phyloP scores from a whole-genome alignment of 768 basidiomycete species.

The Leucosporidium scottii region DNA sequence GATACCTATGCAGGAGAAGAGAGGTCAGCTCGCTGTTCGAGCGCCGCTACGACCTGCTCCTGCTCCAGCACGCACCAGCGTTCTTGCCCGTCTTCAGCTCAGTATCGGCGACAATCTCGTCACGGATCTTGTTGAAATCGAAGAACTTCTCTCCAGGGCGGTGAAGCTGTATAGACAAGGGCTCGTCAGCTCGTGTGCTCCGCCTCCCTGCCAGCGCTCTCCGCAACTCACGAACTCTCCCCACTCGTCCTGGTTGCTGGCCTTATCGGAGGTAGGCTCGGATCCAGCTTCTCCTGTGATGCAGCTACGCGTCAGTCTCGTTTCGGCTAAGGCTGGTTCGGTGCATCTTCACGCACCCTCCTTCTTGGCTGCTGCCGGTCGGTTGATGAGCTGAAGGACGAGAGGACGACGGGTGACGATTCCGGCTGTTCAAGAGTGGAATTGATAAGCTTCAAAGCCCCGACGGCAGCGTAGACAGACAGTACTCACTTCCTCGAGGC shows the following conservation, averaged over 20 bases:
- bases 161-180: conserved; percentile 39
- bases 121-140: conserved; percentile 93
- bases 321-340: too few species aligned
- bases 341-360: not conserved
- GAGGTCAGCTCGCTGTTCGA: not conserved
- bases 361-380: conserved; percentile 48
- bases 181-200: not conserved
- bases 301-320: too few species aligned
- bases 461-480: not conserved
- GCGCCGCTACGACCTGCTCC: not conserved
- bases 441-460: too few species aligned
- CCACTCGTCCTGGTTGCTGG: conserved; percentile 91
- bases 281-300: conserved; percentile 11
- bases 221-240: conserved; percentile 80
- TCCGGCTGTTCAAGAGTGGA: conserved; percentile 50
- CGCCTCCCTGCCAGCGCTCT: not conserved
- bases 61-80: conserved; percentile 49
- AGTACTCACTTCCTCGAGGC: conserved; percentile 67
- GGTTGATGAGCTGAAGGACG: conserved; percentile 91
- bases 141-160: conserved; percentile 95
- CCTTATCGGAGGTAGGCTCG: conserved; percentile 50
- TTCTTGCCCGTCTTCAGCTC: conserved; percentile 98
- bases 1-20: conserved; percentile 55
- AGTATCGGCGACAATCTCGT: conserved; percentile 92
- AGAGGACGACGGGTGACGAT: conserved; percentile 96